Conservation (phyloP, 257 asterid genomes). For the Przewalskia tangutica region DNA sequence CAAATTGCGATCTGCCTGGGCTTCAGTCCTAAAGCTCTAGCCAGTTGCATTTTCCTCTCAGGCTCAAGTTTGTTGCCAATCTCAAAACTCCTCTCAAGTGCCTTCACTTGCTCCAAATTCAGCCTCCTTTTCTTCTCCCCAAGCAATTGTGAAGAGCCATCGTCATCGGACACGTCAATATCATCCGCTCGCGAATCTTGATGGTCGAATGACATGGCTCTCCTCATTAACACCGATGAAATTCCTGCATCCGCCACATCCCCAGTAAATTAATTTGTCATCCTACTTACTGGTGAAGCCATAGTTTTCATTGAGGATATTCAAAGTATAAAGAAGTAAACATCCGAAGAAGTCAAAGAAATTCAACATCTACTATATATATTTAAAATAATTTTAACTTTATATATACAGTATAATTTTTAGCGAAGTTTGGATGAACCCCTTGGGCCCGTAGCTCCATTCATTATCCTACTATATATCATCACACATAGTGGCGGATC, state of each 20-base stretch:
- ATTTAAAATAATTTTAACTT: too few relatives aligned
- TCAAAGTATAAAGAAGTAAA: too few relatives aligned
- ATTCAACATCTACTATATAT: too few relatives aligned
- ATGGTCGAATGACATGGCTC: conserved; percentile 57
- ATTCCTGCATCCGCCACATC: conserved; percentile 26
- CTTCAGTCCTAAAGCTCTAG: conserved; percentile 62
- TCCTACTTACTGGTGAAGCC: neutral
- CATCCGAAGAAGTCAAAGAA: too few relatives aligned
- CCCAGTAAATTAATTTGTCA: neutral
- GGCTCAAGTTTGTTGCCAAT: conserved; percentile 70
- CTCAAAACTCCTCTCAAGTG: conserved; percentile 76
- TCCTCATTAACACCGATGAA: conserved; percentile 50
- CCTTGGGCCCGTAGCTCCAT: too few relatives aligned
- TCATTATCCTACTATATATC: too few relatives aligned
- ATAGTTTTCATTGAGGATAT: too few relatives aligned
- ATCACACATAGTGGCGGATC: neutral
- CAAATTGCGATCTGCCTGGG: conserved; percentile 83
- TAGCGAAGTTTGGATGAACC: too few relatives aligned
- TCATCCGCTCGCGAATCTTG: conserved; percentile 23
- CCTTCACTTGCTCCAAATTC: conserved; percentile 70
- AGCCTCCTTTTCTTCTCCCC: conserved; percentile 83
- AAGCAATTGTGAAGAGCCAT: conserved; percentile 32
- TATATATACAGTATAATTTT: too few relatives aligned
- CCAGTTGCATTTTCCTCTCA: conserved; percentile 70
- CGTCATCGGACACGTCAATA: conserved; percentile 61